Conservation (phyloP, 169 alveolate genomes). For the Cystoisospora suis region DNA sequence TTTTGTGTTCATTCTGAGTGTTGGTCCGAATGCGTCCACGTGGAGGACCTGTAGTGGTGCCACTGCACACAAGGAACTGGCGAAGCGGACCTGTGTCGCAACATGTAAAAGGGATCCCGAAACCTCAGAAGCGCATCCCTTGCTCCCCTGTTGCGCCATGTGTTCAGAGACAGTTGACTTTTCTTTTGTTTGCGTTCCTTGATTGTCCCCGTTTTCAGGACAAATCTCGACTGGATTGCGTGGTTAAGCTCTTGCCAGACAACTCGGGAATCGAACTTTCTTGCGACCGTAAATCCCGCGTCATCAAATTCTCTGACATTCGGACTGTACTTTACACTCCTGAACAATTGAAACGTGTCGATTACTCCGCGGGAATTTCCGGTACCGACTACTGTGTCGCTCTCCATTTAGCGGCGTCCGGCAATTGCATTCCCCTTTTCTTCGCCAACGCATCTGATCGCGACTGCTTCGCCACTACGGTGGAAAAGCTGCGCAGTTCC, state of each 20-base stretch:
- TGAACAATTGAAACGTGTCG: conserved; percentile 44
- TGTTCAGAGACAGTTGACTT: neutral
- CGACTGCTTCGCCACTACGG: neutral
- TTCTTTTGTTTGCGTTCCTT: neutral
- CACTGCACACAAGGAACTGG: too few species aligned
- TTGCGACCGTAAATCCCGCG: conserved; percentile 37
- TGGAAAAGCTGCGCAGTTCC: conserved; percentile 22
- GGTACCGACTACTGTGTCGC: conserved; percentile 49
- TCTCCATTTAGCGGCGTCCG: conserved; percentile 28
- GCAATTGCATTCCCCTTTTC: conserved; percentile 59
- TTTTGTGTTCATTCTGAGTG: too few species aligned
- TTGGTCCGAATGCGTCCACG: too few species aligned
- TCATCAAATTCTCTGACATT: neutral
- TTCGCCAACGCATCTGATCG: conserved; percentile 22
- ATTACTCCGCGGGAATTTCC: conserved; percentile 58
- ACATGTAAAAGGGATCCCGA: too few species aligned
- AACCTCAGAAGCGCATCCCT: too few species aligned
- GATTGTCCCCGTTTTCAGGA: conserved; percentile 10
- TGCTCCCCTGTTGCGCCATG: neutral
- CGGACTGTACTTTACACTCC: conserved; percentile 35
- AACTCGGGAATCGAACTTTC: conserved; percentile 23
- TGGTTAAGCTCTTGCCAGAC: conserved; percentile 28
- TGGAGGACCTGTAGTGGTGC: too few species aligned
- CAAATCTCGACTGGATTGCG: conserved; percentile 59
- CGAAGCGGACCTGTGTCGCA: too few species aligned